These are phyloP conservation scores for Arthroderma sp. DNA, from an alignment of 2,329 filamentous ascomycete genomes.

Conservation along the genomic window DNA sequence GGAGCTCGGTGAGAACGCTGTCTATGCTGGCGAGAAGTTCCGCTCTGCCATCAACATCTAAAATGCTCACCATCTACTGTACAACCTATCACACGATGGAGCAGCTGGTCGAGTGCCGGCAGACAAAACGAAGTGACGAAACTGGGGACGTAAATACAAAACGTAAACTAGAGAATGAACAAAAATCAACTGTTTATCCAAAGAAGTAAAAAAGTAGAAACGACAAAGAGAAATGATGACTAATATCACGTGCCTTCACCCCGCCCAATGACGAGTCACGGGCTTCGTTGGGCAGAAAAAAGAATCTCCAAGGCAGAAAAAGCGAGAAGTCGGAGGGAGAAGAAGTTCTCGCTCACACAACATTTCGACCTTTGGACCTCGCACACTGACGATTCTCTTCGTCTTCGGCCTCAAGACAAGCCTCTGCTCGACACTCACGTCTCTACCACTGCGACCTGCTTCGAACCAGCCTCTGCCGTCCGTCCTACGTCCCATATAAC, in stretches of 20 bases:
- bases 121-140: neutral
- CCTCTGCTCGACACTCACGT: too few relatives aligned
- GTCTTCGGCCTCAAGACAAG: too few relatives aligned
- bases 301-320: neutral
- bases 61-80: constrained; percentile 23
- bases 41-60: constrained; percentile 81
- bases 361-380: too few relatives aligned
- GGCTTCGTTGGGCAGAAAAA: constrained; percentile 3
- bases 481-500: too few relatives aligned
- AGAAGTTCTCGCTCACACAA: neutral
- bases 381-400: too few relatives aligned
- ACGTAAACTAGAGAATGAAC: neutral
- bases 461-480: too few relatives aligned
- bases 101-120: neutral
- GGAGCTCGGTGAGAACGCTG: constrained; percentile 81
- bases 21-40: constrained; percentile 91
- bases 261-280: neutral
- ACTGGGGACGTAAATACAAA: neutral
- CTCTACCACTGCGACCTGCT: too few relatives aligned
- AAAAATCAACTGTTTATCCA: too few relatives aligned
- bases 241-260: neutral
- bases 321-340: neutral
- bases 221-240: neutral
- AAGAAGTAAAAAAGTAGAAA: neutral
- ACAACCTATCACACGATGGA: too few relatives aligned